Evolutionary conservation across 2,329 filamentous ascomycete genomes (phyloP).

Genomic region (Pyrenochaeta sp.): DNA sequence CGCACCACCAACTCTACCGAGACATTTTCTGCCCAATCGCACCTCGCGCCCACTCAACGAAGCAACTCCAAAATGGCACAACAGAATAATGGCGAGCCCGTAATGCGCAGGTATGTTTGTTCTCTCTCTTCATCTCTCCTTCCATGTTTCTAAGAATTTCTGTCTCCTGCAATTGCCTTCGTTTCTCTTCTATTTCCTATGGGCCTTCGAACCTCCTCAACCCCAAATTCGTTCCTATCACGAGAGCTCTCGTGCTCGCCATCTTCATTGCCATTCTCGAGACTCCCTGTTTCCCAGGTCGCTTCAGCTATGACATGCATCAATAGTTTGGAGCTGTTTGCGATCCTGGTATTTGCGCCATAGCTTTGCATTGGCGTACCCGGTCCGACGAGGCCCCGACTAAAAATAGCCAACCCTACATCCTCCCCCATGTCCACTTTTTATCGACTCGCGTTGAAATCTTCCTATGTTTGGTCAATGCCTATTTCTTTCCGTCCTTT

Average conservation of each 20-base stretch:
- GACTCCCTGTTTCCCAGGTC: not conserved
- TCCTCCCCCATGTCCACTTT: slow-evolving; percentile 42
- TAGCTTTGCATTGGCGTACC: slow-evolving; percentile 49
- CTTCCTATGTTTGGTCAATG: slow-evolving; percentile 21
- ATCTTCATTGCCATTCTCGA: not conserved
- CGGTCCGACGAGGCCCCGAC: slow-evolving; percentile 42
- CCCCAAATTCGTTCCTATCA: too few relatives aligned
- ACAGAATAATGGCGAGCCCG: slow-evolving; percentile 58
- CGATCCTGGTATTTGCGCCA: slow-evolving; percentile 38
- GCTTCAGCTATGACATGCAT: slow-evolving; percentile 20
- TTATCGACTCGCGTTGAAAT: slow-evolving; percentile 40
- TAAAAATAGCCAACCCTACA: slow-evolving; percentile 47
- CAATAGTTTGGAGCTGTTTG: slow-evolving; percentile 35
- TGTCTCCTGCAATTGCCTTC: too few relatives aligned
- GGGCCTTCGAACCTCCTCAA: slow-evolving; percentile 1
- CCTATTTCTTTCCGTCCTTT: slow-evolving; percentile 12
- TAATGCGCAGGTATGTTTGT: slow-evolving; percentile 69
- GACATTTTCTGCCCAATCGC: slow-evolving; percentile 4
- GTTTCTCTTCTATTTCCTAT: too few relatives aligned
- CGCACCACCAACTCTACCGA: not conserved
- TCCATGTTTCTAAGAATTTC: too few relatives aligned
- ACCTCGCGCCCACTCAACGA: slow-evolving; percentile 5
- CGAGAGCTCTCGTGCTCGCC: not conserved
- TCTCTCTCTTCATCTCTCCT: too few relatives aligned
- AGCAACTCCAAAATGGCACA: slow-evolving; percentile 43